Evolutionary conservation across 441 rosid genomes (phyloP), one percentile per base, ranked within the genome.

Genomic region (Brassica balearica): DNA sequence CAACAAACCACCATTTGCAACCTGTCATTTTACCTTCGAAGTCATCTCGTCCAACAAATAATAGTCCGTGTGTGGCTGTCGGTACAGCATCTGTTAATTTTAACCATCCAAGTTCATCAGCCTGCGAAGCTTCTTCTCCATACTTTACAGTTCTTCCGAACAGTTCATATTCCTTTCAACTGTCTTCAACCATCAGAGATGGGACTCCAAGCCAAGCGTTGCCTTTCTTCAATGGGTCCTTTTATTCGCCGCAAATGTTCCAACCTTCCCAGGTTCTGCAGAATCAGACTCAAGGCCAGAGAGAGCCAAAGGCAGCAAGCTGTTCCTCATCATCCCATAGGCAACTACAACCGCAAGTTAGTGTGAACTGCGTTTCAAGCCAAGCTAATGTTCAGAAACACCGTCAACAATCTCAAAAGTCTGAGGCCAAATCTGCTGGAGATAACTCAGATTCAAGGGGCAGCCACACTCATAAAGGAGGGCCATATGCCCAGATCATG

Each of bases 211-310:
- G 79, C 73, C 90, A 87, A 58, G 67, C 73, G 32, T 9, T 83
- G 80, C 85, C 90, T 69, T 84, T 74, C 77, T 76, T 72, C 80
- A 87, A 70, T 65, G 89, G 87, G 63, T 77, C 87, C 25, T 83
- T 74, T 65, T 79, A 84, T 79, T 65, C 88, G 61, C 78, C 87
- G 58, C 87, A 83, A 53, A 69, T 85, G 68, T 83, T 85, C 75
- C 87, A 82, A 61, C 77, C 84, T 79, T 46, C 84, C 29, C 85
- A 83, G 73, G 71, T 80, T 69, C 53, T 73, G 23, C 75, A 74
- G 48, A 84, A 77, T 68, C 84, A 75, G 64, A 73, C 61, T 75
- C 69, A 61, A 51, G 25, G 36, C 27, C 77, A 65, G 38, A 81
- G 75, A 36, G 85, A 83, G 71, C 32, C 84, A 78, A 84, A 74